A percentile compares a stretch with the other conserved stretches of the same genome.
Conservation (phyloP, 2,329 filamentous ascomycete genomes). For the Alternaria arbusti region DNA sequence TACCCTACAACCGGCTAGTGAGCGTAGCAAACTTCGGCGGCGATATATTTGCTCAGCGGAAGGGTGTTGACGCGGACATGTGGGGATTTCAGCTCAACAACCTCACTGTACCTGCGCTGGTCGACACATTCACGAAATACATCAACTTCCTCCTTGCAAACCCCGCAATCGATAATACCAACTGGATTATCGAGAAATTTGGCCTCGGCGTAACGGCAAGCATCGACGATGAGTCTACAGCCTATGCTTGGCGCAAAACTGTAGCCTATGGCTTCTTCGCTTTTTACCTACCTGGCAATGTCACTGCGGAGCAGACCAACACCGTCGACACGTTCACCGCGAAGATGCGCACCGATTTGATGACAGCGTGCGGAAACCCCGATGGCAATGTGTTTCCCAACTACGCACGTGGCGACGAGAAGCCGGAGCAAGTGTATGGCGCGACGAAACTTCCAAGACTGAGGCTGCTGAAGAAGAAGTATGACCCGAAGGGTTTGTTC, state of each 20-base stretch:
- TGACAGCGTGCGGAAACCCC: background rate
- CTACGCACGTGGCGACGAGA: slow-evolving; percentile 34
- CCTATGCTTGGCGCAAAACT: slow-evolving; percentile 33
- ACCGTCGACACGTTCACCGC: background rate
- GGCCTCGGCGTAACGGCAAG: background rate
- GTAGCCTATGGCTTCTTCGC: slow-evolving; percentile 11
- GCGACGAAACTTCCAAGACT: slow-evolving; percentile 37
- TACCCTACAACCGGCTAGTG: slow-evolving; percentile 1
- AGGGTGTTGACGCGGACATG: background rate
- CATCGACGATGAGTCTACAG: slow-evolving; percentile 17
- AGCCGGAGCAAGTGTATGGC: slow-evolving; percentile 37
- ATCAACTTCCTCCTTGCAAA: background rate
- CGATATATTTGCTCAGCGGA: background rate
- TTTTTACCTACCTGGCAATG: slow-evolving; percentile 8
- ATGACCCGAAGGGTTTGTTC: slow-evolving; percentile 31
- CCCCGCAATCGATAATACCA: background rate
- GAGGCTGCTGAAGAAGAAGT: slow-evolving; percentile 35
- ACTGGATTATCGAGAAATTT: background rate
- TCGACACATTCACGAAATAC: background rate
- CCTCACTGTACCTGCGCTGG: background rate
- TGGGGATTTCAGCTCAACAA: slow-evolving; percentile 4
- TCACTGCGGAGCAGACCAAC: background rate
- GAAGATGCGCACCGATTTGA: background rate
- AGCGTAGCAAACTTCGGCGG: slow-evolving; percentile 1
- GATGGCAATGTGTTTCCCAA: slow-evolving; percentile 36